Evolutionary conservation across 306 rosid species (phyloP).

Genomic region (Astragalus glycyphyllos): DNA sequence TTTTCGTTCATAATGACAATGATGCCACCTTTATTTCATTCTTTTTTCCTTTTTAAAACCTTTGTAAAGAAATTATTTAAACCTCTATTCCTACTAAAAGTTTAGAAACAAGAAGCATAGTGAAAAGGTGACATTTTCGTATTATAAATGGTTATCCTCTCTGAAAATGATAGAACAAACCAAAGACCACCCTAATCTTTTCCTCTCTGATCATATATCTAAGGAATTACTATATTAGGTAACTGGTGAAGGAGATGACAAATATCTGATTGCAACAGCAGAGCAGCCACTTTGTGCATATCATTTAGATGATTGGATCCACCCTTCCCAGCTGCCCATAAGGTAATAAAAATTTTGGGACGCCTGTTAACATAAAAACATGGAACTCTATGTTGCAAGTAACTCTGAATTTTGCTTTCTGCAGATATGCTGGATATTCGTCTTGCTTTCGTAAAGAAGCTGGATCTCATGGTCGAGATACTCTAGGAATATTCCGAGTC

Average conservation of each 20-base stretch:
- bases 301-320: conserved; percentile 94
- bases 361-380: neutral
- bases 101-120: conserved; percentile 1
- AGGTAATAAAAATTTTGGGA: conserved; percentile 56
- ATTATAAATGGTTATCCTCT: neutral
- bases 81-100: neutral
- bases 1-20: conserved; percentile 2
- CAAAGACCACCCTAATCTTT: neutral
- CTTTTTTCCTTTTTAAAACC: conserved; percentile 2
- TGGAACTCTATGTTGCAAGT: neutral
- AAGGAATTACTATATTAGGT: conserved; percentile 55
- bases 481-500: conserved; percentile 90
- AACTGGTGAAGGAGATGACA: conserved; percentile 99
- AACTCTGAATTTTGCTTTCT: conserved; percentile 31
- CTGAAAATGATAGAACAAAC: neutral
- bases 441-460: conserved; percentile 99
- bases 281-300: conserved; percentile 96
- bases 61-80: neutral
- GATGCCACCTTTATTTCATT: conserved; percentile 9
- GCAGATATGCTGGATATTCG: conserved; percentile 93
- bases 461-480: conserved; percentile 97
- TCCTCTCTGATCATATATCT: conserved; percentile 24
- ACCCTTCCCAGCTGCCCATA: conserved; percentile 85
- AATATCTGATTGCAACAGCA: conserved; percentile 95
- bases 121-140: conserved; percentile 6